A percentile compares a stretch with the other conserved stretches of the same genome.
These are phyloP conservation scores for Talaromyces ruber DNA, from an alignment of 495 filamentous ascomycete species.

Conservation along the genomic window DNA sequence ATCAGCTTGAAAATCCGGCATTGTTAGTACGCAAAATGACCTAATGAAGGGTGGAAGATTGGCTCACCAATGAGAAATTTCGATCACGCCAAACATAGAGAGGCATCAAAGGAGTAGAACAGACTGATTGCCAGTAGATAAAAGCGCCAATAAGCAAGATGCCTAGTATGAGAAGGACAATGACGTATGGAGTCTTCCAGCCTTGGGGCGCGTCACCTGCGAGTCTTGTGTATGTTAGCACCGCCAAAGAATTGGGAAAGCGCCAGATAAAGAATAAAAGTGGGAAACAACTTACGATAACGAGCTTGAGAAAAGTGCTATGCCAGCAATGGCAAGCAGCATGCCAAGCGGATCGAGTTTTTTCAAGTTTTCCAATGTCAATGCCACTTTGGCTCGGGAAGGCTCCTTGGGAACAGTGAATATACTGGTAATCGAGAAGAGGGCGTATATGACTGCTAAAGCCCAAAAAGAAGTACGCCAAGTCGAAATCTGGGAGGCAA, in stretches of 20 bases:
- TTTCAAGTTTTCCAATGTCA: constrained; percentile 41
- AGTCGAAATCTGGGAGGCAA: constrained; percentile 57
- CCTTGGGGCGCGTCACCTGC: constrained; percentile 47
- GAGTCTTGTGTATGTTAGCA: constrained; percentile 22
- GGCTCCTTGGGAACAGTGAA: constrained; percentile 57
- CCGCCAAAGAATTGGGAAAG: background rate
- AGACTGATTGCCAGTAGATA: constrained; percentile 50
- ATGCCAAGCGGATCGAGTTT: constrained; percentile 60
- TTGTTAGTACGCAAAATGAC: background rate
- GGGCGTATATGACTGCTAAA: constrained; percentile 52
- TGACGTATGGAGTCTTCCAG: constrained; percentile 59
- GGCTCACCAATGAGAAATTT: constrained; percentile 26
- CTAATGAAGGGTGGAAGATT: background rate
- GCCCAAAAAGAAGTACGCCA: constrained; percentile 62
- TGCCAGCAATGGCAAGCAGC: constrained; percentile 51
- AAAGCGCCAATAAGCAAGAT: constrained; percentile 50
- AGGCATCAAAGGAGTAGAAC: constrained; percentile 25
- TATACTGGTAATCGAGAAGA: constrained; percentile 49
- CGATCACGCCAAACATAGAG: constrained; percentile 30
- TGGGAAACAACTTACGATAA: constrained; percentile 43
- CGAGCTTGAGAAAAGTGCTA: constrained; percentile 55
- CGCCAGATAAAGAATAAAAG: background rate
- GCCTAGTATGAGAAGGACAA: constrained; percentile 54
- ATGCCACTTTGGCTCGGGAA: constrained; percentile 26
- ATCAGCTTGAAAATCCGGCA: constrained; percentile 18